phyloP scores from a whole-genome alignment of 306 rosid genomes.

The Albizia julibrissin region DNA sequence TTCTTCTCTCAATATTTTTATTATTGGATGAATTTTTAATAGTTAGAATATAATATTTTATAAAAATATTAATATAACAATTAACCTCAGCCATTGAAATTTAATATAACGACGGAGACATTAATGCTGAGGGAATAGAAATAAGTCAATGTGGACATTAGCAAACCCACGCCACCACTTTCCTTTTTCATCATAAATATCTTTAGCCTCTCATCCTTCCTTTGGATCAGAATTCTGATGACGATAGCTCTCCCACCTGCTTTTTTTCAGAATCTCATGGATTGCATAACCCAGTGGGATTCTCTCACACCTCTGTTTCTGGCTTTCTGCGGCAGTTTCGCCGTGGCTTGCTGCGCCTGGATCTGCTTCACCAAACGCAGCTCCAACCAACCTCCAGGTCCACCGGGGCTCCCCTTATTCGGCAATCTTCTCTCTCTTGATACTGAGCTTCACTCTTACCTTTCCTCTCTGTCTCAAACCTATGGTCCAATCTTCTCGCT shows the following conservation, averaged over 20 bases:
- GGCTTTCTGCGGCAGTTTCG: slow-evolving; percentile 17
- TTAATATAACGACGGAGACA: too few relatives aligned
- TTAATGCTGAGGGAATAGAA: too few relatives aligned
- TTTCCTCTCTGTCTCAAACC: slow-evolving; percentile 43
- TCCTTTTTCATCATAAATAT: too few relatives aligned
- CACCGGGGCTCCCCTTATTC: slow-evolving; percentile 58
- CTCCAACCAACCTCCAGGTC: slow-evolving; percentile 60
- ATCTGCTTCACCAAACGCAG: slow-evolving; percentile 21
- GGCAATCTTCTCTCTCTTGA: slow-evolving; percentile 69
- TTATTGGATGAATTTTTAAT: too few relatives aligned
- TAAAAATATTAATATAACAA: too few relatives aligned
- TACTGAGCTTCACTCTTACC: slow-evolving; percentile 76
- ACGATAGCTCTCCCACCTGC: not conserved
- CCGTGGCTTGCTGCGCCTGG: not conserved
- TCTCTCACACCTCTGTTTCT: not conserved
- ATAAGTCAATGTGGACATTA: too few relatives aligned
- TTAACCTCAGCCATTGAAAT: too few relatives aligned
- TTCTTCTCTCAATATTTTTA: too few relatives aligned
- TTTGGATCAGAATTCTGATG: not conserved
- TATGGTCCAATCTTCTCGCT: slow-evolving; percentile 70
- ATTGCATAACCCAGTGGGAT: not conserved
- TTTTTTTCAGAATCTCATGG: not conserved
- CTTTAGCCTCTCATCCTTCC: not conserved
- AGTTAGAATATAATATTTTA: too few relatives aligned
- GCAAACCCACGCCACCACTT: too few relatives aligned